Evolutionary conservation across 2,329 filamentous ascomycete genomes (phyloP), one percentile per base, ranked within the genome.

Genomic region (Alternaria sp.): DNA sequence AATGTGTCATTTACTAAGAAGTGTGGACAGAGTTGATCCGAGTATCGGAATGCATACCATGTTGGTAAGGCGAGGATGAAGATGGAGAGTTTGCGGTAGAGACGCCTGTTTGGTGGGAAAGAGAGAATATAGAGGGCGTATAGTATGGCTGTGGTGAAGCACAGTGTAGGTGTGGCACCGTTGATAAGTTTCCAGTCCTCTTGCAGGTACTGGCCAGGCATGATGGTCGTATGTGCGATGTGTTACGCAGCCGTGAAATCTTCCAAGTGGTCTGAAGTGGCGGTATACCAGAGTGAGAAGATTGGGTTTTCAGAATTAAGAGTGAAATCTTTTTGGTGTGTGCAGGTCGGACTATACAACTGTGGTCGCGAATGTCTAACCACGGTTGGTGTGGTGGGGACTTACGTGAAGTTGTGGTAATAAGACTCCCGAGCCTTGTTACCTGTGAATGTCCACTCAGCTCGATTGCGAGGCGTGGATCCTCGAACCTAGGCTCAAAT

Each of bases 61-160:
- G 53, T 20, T 14, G 66, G 69, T 9, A 63, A 12, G 6, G 39
- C 34, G 9, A 69, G 53, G 11, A 63, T 6, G 2, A 57, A 3
- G n/a, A 70, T 61, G 18, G 61, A 56, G 28, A 61, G 41, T 22
- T 46, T 61, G 20, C 62, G 61, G 36, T 62, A 41, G 2, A 57
- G 34, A 0, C 64, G 61, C 12, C 8, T 52, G 20, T 34, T 9
- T 4, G 57, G 57, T 3, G 69, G 69, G 48, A 64, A 65, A 8
- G 66, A 59, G 54, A 71, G 65, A 38, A 69, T 54, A 43, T 44
- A 66, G 47, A 69, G 43, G 1, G 51, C 55, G 41, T 48, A 67
- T 9, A 28, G 5, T 28, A 64, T 39, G 9, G 61, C 41, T 2
- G 44, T 4, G 26, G 28, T n/a, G 7, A 39, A 47, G 43, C 28